These are phyloP conservation scores for Pythium pyrilobum DNA, from an alignment of 352 stramenopile species.

Conservation along the genomic window DNA sequence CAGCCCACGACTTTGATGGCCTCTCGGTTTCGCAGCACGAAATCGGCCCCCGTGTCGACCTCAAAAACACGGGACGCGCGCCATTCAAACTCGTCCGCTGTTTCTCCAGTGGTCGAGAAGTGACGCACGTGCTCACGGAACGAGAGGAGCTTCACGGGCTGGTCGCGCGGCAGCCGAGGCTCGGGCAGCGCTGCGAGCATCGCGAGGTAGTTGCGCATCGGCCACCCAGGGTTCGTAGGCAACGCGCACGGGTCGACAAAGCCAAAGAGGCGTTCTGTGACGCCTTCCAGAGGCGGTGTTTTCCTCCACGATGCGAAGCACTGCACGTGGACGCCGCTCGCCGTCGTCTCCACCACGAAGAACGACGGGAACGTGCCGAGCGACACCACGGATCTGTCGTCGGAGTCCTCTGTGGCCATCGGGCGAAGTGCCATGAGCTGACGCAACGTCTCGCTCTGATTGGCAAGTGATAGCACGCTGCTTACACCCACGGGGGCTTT, in stretches of 20 bases:
- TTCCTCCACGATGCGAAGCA: constrained; percentile 13
- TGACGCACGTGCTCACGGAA: constrained; percentile 75
- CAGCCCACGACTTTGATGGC: constrained; percentile 48
- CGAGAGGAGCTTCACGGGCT: constrained; percentile 45
- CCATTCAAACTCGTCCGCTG: constrained; percentile 41
- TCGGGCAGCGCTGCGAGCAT: constrained; percentile 39
- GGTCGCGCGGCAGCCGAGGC: constrained; percentile 24
- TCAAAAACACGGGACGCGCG: constrained; percentile 55
- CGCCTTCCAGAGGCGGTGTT: not conserved
- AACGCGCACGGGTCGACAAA: constrained; percentile 87
- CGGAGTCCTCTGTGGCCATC: not conserved
- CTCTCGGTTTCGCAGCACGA: constrained; percentile 9
- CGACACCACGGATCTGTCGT: not conserved
- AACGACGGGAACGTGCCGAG: constrained; percentile 42
- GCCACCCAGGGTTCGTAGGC: constrained; percentile 76
- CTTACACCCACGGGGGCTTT: constrained; percentile 19
- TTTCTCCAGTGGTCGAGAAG: constrained; percentile 13
- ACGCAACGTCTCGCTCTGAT: constrained; percentile 38
- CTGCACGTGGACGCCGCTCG: not conserved
- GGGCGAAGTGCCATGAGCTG: constrained; percentile 39
- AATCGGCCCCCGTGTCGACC: constrained; percentile 23
- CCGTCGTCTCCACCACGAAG: constrained; percentile 60
- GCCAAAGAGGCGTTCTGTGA: constrained; percentile 58
- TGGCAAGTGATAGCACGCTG: constrained; percentile 25
- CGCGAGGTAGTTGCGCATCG: constrained; percentile 84